Conservation (phyloP, 495 filamentous ascomycete genomes). For the Neurospora sp. region DNA sequence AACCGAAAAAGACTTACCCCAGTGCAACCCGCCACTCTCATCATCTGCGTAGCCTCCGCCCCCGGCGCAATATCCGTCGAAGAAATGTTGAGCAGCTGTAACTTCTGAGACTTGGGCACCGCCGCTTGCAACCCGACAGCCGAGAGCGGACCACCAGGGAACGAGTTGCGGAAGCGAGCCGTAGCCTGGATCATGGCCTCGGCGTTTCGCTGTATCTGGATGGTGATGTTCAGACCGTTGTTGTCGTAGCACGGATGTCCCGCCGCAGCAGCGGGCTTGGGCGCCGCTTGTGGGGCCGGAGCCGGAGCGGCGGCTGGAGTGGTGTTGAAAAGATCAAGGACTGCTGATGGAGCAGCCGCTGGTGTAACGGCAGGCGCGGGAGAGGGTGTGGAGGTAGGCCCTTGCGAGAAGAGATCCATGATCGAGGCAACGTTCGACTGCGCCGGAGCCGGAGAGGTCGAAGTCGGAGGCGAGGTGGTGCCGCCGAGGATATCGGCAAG, state of each 20-base stretch:
- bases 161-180: constrained; percentile 72
- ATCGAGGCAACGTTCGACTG: constrained; percentile 63
- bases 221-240: constrained; percentile 67
- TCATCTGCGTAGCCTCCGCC: constrained; percentile 74
- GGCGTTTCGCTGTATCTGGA: constrained; percentile 72
- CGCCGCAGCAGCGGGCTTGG: constrained; percentile 29
- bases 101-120: constrained; percentile 87
- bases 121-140: constrained; percentile 81
- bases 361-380: constrained; percentile 20
- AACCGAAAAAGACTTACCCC: constrained; percentile 57
- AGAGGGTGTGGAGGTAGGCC: constrained; percentile 16
- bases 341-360: constrained; percentile 32
- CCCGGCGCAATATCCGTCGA: constrained; percentile 64
- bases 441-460: constrained; percentile 42
- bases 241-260: constrained; percentile 71
- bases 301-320: constrained; percentile 32
- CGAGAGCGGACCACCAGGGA: constrained; percentile 47
- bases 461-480: constrained; percentile 38
- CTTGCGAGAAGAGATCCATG: constrained; percentile 69
- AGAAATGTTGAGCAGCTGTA: constrained; percentile 82
- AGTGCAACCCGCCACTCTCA: constrained; percentile 73
- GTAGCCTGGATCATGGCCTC: constrained; percentile 63
- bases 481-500: constrained; percentile 81
- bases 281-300: constrained; percentile 33
- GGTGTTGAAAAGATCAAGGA: constrained; percentile 32